Evolutionary conservation across 768 basidiomycete species (phyloP).

Genomic region (Rhodotorula paludigena): DNA sequence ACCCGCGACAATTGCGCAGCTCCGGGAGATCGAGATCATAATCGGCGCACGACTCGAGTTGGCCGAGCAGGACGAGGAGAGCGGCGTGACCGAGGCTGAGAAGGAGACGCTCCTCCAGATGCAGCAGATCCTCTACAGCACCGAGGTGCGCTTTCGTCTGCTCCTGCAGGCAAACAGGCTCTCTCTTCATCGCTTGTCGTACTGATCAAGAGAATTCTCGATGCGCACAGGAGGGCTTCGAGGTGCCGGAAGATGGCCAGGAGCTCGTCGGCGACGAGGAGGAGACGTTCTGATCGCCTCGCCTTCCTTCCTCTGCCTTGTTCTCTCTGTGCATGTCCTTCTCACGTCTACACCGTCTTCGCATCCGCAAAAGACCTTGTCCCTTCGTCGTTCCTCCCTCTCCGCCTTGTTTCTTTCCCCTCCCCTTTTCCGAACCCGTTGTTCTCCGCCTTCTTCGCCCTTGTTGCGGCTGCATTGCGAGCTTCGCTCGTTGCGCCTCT

Average conservation of each 20-base stretch:
- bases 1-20: constrained; percentile 51
- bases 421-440: not conserved
- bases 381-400: not conserved
- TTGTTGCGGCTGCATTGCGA: not conserved
- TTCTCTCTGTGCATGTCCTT: too few relatives aligned
- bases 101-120: constrained; percentile 61
- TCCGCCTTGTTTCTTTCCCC: not conserved
- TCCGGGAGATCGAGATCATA: constrained; percentile 92
- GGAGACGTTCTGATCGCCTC: constrained; percentile 55
- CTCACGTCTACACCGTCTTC: too few relatives aligned
- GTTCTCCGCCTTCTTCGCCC: not conserved
- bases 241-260: constrained; percentile 49
- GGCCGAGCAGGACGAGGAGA: constrained; percentile 52
- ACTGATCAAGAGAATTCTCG: fast-evolving
- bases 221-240: not conserved
- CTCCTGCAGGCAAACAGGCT: too few relatives aligned
- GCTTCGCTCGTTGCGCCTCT: too few relatives aligned
- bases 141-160: constrained; percentile 76
- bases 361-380: not conserved
- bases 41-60: constrained; percentile 72
- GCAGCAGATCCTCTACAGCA: constrained; percentile 88
- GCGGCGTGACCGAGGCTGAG: constrained; percentile 50
- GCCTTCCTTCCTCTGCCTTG: not conserved
- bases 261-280: constrained; percentile 92
- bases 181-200: not conserved